phyloP scores from a whole-genome alignment of 208 protist species.

The Wallacemonas sp. region DNA sequence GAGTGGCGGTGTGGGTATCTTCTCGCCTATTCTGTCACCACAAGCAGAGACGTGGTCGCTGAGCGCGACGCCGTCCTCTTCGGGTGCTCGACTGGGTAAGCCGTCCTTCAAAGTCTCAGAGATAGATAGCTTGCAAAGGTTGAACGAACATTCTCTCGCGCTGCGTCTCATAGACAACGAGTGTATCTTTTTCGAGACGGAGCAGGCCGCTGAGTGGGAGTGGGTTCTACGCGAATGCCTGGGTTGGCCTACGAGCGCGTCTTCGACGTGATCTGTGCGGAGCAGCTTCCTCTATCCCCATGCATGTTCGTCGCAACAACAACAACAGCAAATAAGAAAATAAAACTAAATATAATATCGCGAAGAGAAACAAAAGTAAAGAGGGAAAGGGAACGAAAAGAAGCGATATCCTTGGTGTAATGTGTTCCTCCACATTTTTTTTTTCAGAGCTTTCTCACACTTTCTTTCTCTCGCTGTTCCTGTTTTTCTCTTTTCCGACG shows the following conservation, averaged over 20 bases:
- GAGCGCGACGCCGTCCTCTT: background rate
- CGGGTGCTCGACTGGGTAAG: background rate
- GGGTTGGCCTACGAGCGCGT: conserved; percentile 2
- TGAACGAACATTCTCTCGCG: conserved; percentile 20
- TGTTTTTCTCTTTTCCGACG: background rate
- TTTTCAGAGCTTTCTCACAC: background rate
- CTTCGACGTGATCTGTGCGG: background rate
- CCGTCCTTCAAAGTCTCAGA: conserved; percentile 12
- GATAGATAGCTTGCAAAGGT: conserved; percentile 29
- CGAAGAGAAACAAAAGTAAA: too few species aligned
- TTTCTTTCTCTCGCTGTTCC: background rate
- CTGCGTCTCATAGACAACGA: conserved; percentile 21
- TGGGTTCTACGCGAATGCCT: conserved; percentile 18
- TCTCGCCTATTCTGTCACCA: background rate
- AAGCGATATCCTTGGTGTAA: too few species aligned
- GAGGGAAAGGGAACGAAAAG: too few species aligned
- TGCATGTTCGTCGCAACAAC: too few species aligned
- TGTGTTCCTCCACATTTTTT: background rate
- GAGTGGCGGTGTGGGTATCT: background rate
- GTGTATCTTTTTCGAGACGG: conserved; percentile 31
- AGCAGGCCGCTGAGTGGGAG: conserved; percentile 25
- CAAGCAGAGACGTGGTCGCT: background rate
- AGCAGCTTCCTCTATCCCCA: too few species aligned
- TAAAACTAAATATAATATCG: too few species aligned
- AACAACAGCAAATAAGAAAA: too few species aligned